Conservation (phyloP, 148 eudicot genomes). For the Heliosperma pusillum region DNA sequence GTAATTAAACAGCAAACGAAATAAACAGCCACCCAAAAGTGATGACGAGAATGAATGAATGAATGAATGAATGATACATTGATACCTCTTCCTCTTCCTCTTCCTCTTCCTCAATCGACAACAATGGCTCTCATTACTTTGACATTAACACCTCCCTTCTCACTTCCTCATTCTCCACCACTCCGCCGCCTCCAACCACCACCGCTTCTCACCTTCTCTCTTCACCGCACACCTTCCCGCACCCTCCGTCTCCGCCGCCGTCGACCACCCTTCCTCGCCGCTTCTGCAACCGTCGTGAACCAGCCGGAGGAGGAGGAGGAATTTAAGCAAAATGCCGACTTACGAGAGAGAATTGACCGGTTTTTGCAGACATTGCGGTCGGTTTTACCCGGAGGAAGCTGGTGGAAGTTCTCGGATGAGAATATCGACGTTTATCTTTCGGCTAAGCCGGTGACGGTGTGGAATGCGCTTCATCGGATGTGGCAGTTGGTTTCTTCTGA, state of each 20-base stretch:
- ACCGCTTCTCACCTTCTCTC: conserved; percentile 7
- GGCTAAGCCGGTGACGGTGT: conserved; percentile 85
- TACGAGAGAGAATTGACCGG: too few relatives aligned
- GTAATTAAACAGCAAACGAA: not conserved
- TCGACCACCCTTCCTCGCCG: conserved; percentile 17
- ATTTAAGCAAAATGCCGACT: conserved; percentile 17
- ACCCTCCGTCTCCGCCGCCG: conserved; percentile 14
- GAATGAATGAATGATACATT: too few relatives aligned
- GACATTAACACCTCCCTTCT: conserved; percentile 16
- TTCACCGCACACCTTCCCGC: conserved; percentile 3
- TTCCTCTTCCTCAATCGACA: conserved; percentile 15
- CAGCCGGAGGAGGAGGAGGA: conserved; percentile 8
- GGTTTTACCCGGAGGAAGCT: conserved; percentile 74
- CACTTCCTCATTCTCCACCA: conserved; percentile 15
- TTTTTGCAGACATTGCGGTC: conserved; percentile 35
- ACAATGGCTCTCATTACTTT: conserved; percentile 41
- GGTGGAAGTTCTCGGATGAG: conserved; percentile 75
- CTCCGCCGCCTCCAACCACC: conserved; percentile 18
- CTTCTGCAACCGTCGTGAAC: conserved; percentile 34
- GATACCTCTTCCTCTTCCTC: not conserved
- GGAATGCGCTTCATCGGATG: conserved; percentile 74
- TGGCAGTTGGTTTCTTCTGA: conserved; percentile 70
- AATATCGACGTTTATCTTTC: conserved; percentile 31
- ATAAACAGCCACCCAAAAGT: not conserved
- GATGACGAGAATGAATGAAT: not conserved